Percentiles rank a stretch among this genome's conserved stretches.
phyloP scores from a whole-genome alignment of 345 rosid species.

The Isatis tinctoria region DNA sequence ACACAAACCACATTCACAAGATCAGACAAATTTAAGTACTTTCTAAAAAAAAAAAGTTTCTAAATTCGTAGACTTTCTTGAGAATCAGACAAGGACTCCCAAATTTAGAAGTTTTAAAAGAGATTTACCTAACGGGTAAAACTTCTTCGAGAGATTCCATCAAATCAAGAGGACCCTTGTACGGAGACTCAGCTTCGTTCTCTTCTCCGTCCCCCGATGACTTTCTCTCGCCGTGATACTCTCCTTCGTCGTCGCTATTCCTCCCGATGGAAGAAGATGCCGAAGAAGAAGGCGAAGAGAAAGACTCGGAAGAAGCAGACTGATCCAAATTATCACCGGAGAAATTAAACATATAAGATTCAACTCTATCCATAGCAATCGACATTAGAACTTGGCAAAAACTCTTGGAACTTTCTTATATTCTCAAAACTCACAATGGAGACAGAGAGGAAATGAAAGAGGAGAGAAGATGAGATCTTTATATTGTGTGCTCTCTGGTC shows the following conservation, averaged over 20 bases:
- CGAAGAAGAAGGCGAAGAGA: slow-evolving; percentile 31
- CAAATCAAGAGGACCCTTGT: slow-evolving; percentile 46
- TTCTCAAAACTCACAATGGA: not conserved
- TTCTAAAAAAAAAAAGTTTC: not conserved
- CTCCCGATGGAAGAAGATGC: slow-evolving; percentile 57
- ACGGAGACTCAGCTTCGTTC: slow-evolving; percentile 58
- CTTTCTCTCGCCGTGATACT: not conserved
- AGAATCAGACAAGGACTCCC: not conserved
- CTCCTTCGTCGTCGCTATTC: slow-evolving; percentile 46
- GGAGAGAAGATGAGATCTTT: slow-evolving; percentile 29
- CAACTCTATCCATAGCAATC: slow-evolving; percentile 30
- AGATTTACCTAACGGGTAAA: slow-evolving; percentile 53
- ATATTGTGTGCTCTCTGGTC: slow-evolving; percentile 14
- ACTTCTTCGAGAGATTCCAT: slow-evolving; percentile 62
- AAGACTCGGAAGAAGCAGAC: slow-evolving; percentile 24
- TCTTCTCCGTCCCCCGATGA: slow-evolving; percentile 41
- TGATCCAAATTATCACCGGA: slow-evolving; percentile 11
- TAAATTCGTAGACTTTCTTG: not conserved
- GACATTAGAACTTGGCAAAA: slow-evolving; percentile 19
- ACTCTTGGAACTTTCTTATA: not conserved
- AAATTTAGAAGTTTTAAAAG: not conserved
- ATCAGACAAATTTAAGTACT: not conserved
- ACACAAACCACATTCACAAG: slow-evolving; percentile 22
- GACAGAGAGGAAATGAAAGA: not conserved
- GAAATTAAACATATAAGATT: slow-evolving; percentile 25